Percentiles rank a stretch among this genome's conserved stretches.
These are phyloP conservation scores for Colletotrichum godetiae DNA, from an alignment of 2,329 filamentous ascomycete genomes.

Conservation along the genomic window DNA sequence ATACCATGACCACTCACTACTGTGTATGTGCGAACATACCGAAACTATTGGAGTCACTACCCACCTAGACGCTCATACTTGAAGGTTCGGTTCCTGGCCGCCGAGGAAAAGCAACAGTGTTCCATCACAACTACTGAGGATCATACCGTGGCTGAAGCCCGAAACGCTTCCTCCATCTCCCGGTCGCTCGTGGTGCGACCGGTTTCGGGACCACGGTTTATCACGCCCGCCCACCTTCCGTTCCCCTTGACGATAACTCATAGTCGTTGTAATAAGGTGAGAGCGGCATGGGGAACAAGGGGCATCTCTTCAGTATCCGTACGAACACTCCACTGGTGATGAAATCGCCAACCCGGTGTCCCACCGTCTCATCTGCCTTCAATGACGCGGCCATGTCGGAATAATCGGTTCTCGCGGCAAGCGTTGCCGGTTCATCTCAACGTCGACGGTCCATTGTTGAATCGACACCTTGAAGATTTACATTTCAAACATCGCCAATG, in stretches of 20 bases:
- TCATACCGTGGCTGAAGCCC: neutral
- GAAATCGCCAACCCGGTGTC: neutral
- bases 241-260: neutral
- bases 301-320: neutral
- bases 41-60: too few species aligned
- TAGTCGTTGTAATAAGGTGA: conserved; percentile 10
- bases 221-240: neutral
- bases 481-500: neutral
- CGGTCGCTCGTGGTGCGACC: conserved; percentile 16
- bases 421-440: neutral
- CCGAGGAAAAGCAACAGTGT: neutral
- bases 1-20: neutral
- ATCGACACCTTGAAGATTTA: neutral
- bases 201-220: conserved; percentile 22
- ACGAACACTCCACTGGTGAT: neutral
- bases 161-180: conserved; percentile 16
- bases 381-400: conserved; percentile 19
- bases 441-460: too few species aligned
- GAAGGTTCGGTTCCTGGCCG: neutral
- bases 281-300: neutral
- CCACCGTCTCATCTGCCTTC: conserved; percentile 3
- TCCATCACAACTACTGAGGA: neutral
- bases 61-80: neutral
- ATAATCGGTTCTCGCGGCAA: conserved; percentile 16
- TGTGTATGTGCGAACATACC: too few species aligned